Evolutionary conservation across 1,139 yeast genomes (phyloP).

Genomic region (Pneumocystis murina): DNA sequence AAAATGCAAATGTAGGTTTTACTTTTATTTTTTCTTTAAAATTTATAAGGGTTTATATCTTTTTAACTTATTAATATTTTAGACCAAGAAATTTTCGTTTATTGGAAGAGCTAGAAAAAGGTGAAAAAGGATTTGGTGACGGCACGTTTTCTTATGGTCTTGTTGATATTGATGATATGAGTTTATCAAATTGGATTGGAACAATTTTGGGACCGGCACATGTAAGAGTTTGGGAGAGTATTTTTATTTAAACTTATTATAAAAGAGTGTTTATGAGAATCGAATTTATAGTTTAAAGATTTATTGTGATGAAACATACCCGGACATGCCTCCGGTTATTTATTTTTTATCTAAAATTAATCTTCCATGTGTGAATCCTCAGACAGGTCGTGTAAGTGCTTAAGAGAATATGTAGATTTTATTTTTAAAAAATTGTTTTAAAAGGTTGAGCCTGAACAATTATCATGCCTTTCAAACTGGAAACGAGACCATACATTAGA

Average conservation of each 20-base stretch:
- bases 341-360: constrained; percentile 70
- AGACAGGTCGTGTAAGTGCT: constrained; percentile 34
- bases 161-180: constrained; percentile 72
- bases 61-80: too few species aligned
- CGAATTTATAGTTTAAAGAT: constrained; percentile 75
- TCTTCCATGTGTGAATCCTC: constrained; percentile 68
- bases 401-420: neutral
- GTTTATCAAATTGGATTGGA: constrained; percentile 92
- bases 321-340: constrained; percentile 76
- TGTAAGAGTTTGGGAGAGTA: constrained; percentile 13
- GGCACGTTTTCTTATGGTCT: constrained; percentile 92
- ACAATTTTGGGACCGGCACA: constrained; percentile 96
- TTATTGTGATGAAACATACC: constrained; percentile 72
- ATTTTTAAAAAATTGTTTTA: neutral
- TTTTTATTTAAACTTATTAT: neutral
- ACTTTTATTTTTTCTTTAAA: too few species aligned
- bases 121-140: constrained; percentile 94
- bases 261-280: constrained; percentile 64
- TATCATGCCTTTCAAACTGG: constrained; percentile 71
- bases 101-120: constrained; percentile 82
- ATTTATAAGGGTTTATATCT: too few species aligned
- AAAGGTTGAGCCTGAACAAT: constrained; percentile 40
- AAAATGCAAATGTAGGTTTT: too few species aligned
- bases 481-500: constrained; percentile 83
- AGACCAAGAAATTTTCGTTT: neutral